A percentile compares a stretch with the other conserved stretches of the same genome.
phyloP scores from a whole-genome alignment of 129 eudicot genomes.

The Heracleum sosnowskyi region DNA sequence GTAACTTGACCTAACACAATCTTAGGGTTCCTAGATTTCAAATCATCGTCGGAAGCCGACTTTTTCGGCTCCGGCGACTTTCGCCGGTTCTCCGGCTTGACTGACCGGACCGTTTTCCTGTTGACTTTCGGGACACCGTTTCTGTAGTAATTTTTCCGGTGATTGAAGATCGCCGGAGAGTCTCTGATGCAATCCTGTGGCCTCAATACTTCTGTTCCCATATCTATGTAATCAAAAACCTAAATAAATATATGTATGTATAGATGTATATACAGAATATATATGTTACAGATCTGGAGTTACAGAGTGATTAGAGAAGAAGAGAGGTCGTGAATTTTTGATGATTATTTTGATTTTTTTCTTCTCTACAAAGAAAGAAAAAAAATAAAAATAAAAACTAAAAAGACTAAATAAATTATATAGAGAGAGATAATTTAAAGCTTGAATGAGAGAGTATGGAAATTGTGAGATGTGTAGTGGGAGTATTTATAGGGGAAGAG shows the following conservation, averaged over 20 bases:
- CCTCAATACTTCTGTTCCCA: slow-evolving; percentile 45
- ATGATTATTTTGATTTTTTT: neutral
- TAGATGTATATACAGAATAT: neutral
- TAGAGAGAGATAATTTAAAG: neutral
- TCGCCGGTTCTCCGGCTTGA: slow-evolving; percentile 10
- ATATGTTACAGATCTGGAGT: neutral
- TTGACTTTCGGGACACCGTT: slow-evolving; percentile 1
- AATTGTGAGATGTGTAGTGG: neutral
- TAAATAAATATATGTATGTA: neutral
- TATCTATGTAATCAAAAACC: slow-evolving; percentile 1
- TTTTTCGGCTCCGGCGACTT: slow-evolving; percentile 17
- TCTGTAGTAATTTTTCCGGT: slow-evolving; percentile 17
- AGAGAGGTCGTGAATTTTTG: neutral
- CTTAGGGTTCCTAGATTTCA: neutral
- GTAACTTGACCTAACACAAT: slow-evolving; percentile 31
- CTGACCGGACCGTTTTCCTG: neutral
- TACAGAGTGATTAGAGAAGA: neutral
- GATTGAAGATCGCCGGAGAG: slow-evolving; percentile 19
- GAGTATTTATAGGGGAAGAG: slow-evolving; percentile 1
- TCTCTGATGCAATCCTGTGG: slow-evolving; percentile 35
- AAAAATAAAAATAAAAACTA: neutral
- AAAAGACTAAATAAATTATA: neutral
- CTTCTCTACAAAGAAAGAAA: neutral
- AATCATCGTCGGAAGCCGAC: slow-evolving; percentile 10
- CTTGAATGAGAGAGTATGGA: neutral